Evolutionary conservation across 768 basidiomycete species (phyloP).

Genomic region (Pulveroboletus sp.): DNA sequence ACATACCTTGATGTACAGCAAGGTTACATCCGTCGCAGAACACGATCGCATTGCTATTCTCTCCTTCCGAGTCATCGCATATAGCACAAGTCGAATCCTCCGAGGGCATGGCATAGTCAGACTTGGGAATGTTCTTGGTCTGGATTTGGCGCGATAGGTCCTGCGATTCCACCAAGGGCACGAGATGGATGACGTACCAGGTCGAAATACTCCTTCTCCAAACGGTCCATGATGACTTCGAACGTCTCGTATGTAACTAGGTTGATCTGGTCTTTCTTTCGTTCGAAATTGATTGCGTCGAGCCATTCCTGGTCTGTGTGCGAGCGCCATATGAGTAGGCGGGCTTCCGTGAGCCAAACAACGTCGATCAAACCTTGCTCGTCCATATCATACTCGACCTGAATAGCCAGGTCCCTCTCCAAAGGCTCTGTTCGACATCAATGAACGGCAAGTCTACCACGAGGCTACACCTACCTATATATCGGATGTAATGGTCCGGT

Average conservation of each 20-base stretch:
- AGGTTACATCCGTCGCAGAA: conserved; percentile 99
- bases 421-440: conserved; percentile 62
- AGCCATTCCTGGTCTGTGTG: conserved; percentile 89
- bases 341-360: neutral
- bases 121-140: conserved; percentile 93
- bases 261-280: conserved; percentile 70
- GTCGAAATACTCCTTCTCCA: conserved; percentile 99
- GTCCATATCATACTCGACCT: conserved; percentile 99
- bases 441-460: neutral
- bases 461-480: conserved; percentile 60
- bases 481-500: conserved; percentile 85
- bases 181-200: conserved; percentile 49
- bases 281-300: conserved; percentile 73
- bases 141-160: conserved; percentile 27
- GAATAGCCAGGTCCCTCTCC: conserved; percentile 84
- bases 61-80: conserved; percentile 97
- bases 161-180: conserved; percentile 2
- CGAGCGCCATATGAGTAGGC: conserved; percentile 3
- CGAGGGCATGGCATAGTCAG: conserved; percentile 78
- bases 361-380: conserved; percentile 69
- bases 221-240: conserved; percentile 93
- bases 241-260: conserved; percentile 79
- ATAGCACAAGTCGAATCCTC: conserved; percentile 97
- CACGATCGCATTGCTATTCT: conserved; percentile 98
- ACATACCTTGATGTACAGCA: conserved; percentile 95